A percentile compares a stretch with the other conserved stretches of the same genome.
Conservation (phyloP, 805 yeast species). For the Yarrowia sp. region DNA sequence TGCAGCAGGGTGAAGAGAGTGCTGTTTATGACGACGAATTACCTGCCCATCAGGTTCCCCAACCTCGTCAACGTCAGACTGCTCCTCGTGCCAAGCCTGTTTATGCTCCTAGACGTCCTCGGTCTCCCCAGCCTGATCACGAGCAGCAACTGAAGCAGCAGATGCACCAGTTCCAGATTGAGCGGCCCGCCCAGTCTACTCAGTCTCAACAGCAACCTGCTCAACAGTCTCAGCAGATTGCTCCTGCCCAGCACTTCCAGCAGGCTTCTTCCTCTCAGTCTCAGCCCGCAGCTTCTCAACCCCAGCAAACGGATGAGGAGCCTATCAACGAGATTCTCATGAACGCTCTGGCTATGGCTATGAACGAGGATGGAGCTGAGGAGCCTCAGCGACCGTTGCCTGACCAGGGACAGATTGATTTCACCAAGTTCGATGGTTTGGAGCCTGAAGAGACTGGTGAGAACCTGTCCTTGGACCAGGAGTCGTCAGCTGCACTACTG, state of each 20-base stretch:
- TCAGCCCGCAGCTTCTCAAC: not conserved
- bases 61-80: constrained; percentile 3
- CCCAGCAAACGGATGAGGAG: constrained; percentile 16
- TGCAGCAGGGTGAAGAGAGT: constrained; percentile 17
- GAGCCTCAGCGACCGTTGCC: constrained; percentile 1
- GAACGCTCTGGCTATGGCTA: constrained; percentile 31
- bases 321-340: constrained; percentile 30
- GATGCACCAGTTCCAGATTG: constrained; percentile 27
- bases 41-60: not conserved
- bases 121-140: constrained; percentile 17
- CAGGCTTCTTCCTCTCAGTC: not conserved
- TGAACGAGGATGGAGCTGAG: constrained; percentile 23
- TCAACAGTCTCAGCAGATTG: not conserved
- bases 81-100: not conserved
- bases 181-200: constrained; percentile 1
- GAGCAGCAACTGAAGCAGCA: constrained; percentile 25
- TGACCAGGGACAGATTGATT: constrained; percentile 20
- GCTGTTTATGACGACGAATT: constrained; percentile 15
- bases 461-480: constrained; percentile 14
- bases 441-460: constrained; percentile 16
- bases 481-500: constrained; percentile 19
- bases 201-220: not conserved
- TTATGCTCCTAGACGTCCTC: not conserved
- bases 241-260: constrained; percentile 10
- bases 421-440: constrained; percentile 20